Conservation (phyloP, 1,284 basidiomycete species). For the Trametes versicolor region DNA sequence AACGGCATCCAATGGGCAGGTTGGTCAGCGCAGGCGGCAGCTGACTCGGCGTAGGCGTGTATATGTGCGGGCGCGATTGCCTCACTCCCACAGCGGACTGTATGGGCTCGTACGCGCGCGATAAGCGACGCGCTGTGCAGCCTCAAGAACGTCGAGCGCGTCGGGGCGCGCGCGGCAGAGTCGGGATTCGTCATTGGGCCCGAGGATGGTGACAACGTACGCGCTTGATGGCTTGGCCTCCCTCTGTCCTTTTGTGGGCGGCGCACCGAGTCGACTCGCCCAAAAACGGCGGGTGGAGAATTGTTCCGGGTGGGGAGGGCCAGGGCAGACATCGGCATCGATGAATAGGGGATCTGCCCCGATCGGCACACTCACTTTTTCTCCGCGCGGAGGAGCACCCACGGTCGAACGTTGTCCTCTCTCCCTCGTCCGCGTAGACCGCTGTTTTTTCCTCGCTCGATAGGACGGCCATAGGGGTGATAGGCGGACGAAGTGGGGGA, state of each 20-base stretch:
- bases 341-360: conserved; percentile 17
- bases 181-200: conserved; percentile 17
- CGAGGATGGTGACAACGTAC: conserved; percentile 16
- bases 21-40: conserved; percentile 12
- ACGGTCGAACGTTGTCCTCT: neutral
- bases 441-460: neutral
- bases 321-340: conserved; percentile 21
- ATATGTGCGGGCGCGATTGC: neutral
- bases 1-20: conserved; percentile 5
- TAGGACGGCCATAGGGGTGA: neutral
- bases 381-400: conserved; percentile 6
- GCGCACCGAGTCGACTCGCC: neutral
- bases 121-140: neutral
- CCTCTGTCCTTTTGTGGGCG: conserved; percentile 2
- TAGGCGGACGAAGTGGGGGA: neutral
- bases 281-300: conserved; percentile 11
- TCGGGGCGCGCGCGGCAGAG: neutral
- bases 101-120: neutral
- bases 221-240: neutral
- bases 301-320: conserved; percentile 21
- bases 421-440: too few species aligned
- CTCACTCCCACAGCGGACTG: neutral
- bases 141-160: neutral
- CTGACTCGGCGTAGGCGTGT: conserved; percentile 6
- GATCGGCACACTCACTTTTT: conserved; percentile 7